Evolutionary conservation across 139 green algal genomes (phyloP), one percentile per base, ranked within the genome.

Genomic region (Micractinium conductrix): DNA sequence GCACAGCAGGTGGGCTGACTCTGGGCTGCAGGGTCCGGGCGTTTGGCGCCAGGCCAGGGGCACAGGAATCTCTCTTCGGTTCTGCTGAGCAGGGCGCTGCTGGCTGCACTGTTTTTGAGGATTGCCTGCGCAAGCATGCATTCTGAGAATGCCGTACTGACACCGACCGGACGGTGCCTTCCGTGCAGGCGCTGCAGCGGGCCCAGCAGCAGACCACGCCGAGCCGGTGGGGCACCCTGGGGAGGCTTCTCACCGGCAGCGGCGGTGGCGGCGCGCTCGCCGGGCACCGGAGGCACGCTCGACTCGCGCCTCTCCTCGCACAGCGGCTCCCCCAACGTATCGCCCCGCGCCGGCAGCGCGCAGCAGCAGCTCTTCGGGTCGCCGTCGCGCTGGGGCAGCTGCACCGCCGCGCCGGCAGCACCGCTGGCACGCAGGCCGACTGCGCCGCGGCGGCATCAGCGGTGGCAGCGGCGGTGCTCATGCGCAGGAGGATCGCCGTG

Each of bases 281-380:
- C 35, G 65, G 33, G 65, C 65, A 44, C 65, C 65, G n/a, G 33
- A 44, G 65, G 33, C 10, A 40, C 65, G 0, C 10, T 33, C n/a
- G 65, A 72, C 65, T 72, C 65, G 14, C 65, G 65, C 65, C 65
- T 12, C 33, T 44, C 65, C 33, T 72, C 65, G 10, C 35, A 43
- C 65, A 72, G 65, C 65, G 70, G 42, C 30, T 78, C 70, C 7
- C 70, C 70, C 17, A 16, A 26, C 28, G 70, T 10, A 42, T 78
- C 70, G 42, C 70, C 70, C 16, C 42, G 70, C 19, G 70, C 42
- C 12, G 55, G 28, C 0, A 26, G 55, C 24, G 26, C 26, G 26
- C 42, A 17, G 42, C 70, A 78, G 70, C 70, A 58, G 70, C 70
- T 78, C 28, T 78, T 78, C 58, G 70, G 70, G 26, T 78, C 70